A percentile compares a stretch with the other conserved stretches of the same genome.
Evolutionary conservation across 1,284 basidiomycete genomes (phyloP).

Genomic region (Ustilago loliicola): DNA sequence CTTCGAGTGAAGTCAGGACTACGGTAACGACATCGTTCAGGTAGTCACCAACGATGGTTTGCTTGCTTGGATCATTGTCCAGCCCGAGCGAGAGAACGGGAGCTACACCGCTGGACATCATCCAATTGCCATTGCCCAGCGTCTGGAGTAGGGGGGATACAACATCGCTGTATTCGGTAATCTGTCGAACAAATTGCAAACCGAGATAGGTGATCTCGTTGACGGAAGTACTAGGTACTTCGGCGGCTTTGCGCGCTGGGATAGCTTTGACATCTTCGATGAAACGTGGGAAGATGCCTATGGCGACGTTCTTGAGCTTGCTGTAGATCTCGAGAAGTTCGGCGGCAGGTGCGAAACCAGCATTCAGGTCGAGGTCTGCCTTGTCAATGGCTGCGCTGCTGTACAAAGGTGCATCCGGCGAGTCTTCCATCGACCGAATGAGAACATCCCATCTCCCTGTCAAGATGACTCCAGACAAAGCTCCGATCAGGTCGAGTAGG

Average conservation of each 20-base stretch:
- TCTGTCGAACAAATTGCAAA: constrained; percentile 57
- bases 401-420: constrained; percentile 35
- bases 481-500: constrained; percentile 53
- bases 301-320: constrained; percentile 56
- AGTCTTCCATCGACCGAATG: constrained; percentile 47
- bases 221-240: constrained; percentile 62
- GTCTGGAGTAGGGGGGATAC: constrained; percentile 56
- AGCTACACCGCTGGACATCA: constrained; percentile 60
- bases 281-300: constrained; percentile 64
- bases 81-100: constrained; percentile 58
- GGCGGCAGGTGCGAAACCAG: constrained; percentile 36
- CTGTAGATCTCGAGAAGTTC: constrained; percentile 44
- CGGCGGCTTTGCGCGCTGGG: constrained; percentile 57
- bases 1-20: constrained; percentile 57
- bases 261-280: constrained; percentile 67
- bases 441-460: constrained; percentile 39
- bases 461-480: constrained; percentile 40
- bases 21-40: constrained; percentile 59
- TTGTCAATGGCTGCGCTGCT: constrained; percentile 38
- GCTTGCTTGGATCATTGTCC: constrained; percentile 46
- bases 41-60: constrained; percentile 54
- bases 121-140: constrained; percentile 64
- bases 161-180: constrained; percentile 64
- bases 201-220: constrained; percentile 66
- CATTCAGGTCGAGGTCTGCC: constrained; percentile 41